Base-by-base conservation (phyloP, 139 green algal species). In the Chlamydomonas applanata region DNA sequence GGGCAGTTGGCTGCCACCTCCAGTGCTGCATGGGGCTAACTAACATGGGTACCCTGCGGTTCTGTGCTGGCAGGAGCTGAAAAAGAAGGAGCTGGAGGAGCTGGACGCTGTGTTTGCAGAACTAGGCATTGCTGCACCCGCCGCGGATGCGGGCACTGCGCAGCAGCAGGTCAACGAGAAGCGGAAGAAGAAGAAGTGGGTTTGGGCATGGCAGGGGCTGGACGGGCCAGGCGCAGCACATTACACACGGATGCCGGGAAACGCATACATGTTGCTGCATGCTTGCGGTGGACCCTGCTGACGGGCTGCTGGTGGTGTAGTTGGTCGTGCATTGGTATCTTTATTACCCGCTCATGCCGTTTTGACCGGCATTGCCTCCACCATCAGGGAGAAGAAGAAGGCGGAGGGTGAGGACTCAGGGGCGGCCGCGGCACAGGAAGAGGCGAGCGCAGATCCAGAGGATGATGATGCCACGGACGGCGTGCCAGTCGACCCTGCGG, bases 11-110 rank as follows among this genome's bases (percentile, higher is more conserved):
- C 35, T 7, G 62, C 19, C 13, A 69, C 62, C 32, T 29, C 64
- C 64, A 32, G 17, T 59, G n/a, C 13, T 70, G n/a, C n/a, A n/a
- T n/a, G n/a, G n/a, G n/a, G n/a, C n/a, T n/a, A n/a, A n/a, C n/a
- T n/a, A n/a, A n/a, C n/a, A n/a, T n/a, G n/a, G n/a, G n/a, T n/a
- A n/a, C n/a, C n/a, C n/a, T 69, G 61, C 35, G 20, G 11, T 32
- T 4, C 5, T 17, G 17, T 45, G 22, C 44, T 19, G 13, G 27
- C 79, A 89, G 85, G 85, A 91, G 70, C 52, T 88, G 53, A 91
- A 91, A 72, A 89, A 91, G 77, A 91, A 91, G 82, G 86, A 91
- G 75, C 82, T 91, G 71, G 81, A 91, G 36, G 86, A 89, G 69
- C 66, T 91, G 24, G 84, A 91, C 40, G 83, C 83, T 0, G 75